Conservation (phyloP, 345 rosid genomes). For the Salix udensis region DNA sequence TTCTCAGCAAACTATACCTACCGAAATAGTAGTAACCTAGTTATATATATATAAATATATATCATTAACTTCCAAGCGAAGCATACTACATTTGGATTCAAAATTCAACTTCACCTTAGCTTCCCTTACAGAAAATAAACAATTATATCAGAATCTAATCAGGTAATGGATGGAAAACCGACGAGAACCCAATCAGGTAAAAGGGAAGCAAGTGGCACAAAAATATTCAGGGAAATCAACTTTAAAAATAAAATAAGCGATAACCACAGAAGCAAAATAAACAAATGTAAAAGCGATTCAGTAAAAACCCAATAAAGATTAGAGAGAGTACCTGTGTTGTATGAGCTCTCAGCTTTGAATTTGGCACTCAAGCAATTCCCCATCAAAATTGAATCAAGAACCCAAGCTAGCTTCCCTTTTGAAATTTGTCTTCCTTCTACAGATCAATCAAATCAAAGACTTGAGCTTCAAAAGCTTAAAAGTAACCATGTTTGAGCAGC, state of each 20-base stretch:
- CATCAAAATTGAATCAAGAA: slow-evolving; percentile 38
- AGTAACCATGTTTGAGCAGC: slow-evolving; percentile 13
- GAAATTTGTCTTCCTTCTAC: slow-evolving; percentile 21
- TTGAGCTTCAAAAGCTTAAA: slow-evolving; percentile 13
- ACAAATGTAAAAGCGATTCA: neutral
- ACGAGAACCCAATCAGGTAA: neutral
- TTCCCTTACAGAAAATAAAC: slow-evolving; percentile 6
- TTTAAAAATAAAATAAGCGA: neutral
- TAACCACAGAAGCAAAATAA: neutral
- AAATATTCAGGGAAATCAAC: neutral
- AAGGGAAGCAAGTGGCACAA: neutral
- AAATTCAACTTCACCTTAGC: neutral
- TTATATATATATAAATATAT: neutral
- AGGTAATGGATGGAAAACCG: neutral
- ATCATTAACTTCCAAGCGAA: neutral
- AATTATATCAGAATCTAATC: neutral
- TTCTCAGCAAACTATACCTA: slow-evolving; percentile 11
- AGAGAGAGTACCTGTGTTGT: slow-evolving; percentile 50
- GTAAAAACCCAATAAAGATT: neutral
- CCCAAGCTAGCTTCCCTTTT: slow-evolving; percentile 18
- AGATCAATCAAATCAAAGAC: slow-evolving; percentile 13
- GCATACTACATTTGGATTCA: neutral
- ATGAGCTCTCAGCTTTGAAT: slow-evolving; percentile 82
- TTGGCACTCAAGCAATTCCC: slow-evolving; percentile 87
- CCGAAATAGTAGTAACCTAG: neutral